Evolutionary conservation across 495 filamentous ascomycete genomes (phyloP).

Genomic region (Sporormia fimetaria): DNA sequence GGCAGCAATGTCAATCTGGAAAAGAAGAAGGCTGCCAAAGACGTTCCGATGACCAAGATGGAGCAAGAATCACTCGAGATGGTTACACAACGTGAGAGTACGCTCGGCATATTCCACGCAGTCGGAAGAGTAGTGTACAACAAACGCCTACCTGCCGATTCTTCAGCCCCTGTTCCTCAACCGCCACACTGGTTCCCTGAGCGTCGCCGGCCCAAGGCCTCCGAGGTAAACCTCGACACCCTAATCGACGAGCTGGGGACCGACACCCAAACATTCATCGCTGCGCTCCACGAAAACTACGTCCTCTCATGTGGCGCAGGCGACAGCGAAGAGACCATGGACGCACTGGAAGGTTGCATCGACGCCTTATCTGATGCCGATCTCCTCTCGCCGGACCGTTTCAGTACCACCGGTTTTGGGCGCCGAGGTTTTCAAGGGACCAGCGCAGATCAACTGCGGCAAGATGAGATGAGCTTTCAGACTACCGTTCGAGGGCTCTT

Average conservation of each 20-base stretch:
- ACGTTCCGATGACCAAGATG: slow-evolving; percentile 50
- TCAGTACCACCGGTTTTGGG: slow-evolving; percentile 32
- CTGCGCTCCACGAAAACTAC: slow-evolving; percentile 93
- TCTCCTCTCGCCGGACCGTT: slow-evolving; percentile 50
- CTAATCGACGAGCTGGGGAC: slow-evolving; percentile 84
- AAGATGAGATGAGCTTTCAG: slow-evolving; percentile 88
- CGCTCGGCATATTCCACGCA: slow-evolving; percentile 87
- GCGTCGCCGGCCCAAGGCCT: slow-evolving; percentile 49
- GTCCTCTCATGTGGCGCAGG: slow-evolving; percentile 62
- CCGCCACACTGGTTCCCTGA: slow-evolving; percentile 55
- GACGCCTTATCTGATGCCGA: slow-evolving; percentile 82
- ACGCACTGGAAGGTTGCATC: slow-evolving; percentile 61
- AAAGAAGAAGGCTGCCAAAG: slow-evolving; percentile 48
- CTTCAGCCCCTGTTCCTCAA: slow-evolving; percentile 31
- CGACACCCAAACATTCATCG: slow-evolving; percentile 76
- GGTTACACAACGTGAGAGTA: slow-evolving; percentile 74
- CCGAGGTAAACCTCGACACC: slow-evolving; percentile 59
- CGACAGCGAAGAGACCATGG: slow-evolving; percentile 50
- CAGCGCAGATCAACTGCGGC: slow-evolving; percentile 62
- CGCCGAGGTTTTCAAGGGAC: slow-evolving; percentile 34
- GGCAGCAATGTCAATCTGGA: slow-evolving; percentile 52
- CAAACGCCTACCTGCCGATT: slow-evolving; percentile 50
- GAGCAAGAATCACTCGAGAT: slow-evolving; percentile 61
- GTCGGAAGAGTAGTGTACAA: slow-evolving; percentile 93
- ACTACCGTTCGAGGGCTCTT: slow-evolving; percentile 72